Conservation (phyloP, 805 yeast species). For the Maudiozyma bulderi region DNA sequence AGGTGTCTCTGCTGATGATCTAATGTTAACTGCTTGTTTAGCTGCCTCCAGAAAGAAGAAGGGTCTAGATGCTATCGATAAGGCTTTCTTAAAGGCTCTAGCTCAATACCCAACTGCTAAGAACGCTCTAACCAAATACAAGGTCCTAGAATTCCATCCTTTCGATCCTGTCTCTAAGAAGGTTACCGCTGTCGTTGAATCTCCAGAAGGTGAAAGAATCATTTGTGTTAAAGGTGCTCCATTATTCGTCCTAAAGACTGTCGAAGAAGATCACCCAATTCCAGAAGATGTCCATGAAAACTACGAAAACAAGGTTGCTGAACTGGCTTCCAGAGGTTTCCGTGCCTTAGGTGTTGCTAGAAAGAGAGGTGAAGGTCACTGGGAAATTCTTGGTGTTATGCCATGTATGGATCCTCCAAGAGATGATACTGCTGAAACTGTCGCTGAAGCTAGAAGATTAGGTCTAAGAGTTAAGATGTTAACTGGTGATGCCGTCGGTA, state of each 20-base stretch:
- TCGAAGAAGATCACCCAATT: conserved; percentile 93
- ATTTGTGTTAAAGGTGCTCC: conserved; percentile 98
- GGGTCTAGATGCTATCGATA: conserved; percentile 96
- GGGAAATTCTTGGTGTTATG: conserved; percentile 97
- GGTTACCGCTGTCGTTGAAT: conserved; percentile 89
- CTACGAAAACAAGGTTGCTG: conserved; percentile 95
- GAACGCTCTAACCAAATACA: conserved; percentile 85
- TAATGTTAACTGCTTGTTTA: conserved; percentile 94
- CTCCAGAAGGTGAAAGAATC: conserved; percentile 92
- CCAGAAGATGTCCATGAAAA: conserved; percentile 90
- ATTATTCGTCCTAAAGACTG: conserved; percentile 90
- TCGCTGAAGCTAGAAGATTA: conserved; percentile 78
- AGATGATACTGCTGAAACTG: conserved; percentile 94
- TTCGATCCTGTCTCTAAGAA: conserved; percentile 97
- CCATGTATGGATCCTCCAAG: conserved; percentile 99
- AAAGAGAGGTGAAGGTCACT: conserved; percentile 96
- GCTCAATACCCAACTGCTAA: conserved; percentile 85
- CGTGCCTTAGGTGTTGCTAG: conserved; percentile 97
- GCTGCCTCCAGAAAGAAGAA: conserved; percentile 97
- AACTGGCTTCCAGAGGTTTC: conserved; percentile 97
- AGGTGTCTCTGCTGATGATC: conserved; percentile 92
- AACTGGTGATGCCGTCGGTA: conserved; percentile 99
- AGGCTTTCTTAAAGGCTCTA: conserved; percentile 90
- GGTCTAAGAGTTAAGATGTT: conserved; percentile 96
- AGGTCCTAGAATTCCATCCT: conserved; percentile 91